Conservation (phyloP, 2,329 filamentous ascomycete genomes). For the Daldinia sp. region DNA sequence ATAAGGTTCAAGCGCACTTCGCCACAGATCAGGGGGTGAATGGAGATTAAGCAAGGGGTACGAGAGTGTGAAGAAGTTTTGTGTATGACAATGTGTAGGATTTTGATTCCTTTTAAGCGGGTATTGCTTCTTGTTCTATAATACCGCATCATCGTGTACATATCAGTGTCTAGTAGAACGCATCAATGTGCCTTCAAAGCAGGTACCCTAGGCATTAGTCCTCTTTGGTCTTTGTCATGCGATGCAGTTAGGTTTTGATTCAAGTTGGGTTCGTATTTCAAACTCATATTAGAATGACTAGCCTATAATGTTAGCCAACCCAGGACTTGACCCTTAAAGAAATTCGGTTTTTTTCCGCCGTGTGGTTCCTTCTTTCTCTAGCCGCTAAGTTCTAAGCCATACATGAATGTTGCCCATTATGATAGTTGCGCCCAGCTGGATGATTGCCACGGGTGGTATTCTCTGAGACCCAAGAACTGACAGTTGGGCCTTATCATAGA, state of each 20-base stretch:
- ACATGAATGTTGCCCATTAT: not conserved
- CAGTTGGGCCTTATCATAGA: not conserved
- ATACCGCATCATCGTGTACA: not conserved
- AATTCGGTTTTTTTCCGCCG: not conserved
- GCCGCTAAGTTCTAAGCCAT: not conserved
- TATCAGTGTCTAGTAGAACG: too few species aligned
- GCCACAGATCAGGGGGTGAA: not conserved
- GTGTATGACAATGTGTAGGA: not conserved
- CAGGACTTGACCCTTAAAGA: not conserved
- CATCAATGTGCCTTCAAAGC: too few species aligned
- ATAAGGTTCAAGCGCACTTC: not conserved
- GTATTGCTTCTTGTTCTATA: not conserved
- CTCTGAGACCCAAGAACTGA: not conserved
- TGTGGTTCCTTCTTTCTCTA: not conserved
- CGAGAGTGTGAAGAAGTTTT: not conserved
- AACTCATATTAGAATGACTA: not conserved
- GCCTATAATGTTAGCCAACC: not conserved
- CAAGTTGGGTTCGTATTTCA: not conserved
- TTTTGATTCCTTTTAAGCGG: not conserved
- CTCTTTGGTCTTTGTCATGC: too few species aligned
- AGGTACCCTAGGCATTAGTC: too few species aligned
- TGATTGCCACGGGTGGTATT: not conserved
- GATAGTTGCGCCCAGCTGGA: not conserved
- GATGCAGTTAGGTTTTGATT: too few species aligned
- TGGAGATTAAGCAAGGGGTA: not conserved